phyloP scores from a whole-genome alignment of 202 grass and related monocot genomes.

The Zizania palustris region DNA sequence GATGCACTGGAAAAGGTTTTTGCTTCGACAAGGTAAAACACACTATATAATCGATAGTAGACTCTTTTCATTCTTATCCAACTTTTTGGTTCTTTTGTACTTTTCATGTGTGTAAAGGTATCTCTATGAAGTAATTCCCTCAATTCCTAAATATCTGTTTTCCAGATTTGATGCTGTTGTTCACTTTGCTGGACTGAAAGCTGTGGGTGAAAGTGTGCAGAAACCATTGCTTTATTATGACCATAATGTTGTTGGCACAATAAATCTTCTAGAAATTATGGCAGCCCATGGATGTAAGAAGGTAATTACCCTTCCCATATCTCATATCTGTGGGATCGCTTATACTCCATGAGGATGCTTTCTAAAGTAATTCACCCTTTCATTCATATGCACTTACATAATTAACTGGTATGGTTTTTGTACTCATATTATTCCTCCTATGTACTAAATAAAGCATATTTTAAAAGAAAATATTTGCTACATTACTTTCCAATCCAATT shows the following conservation, averaged over 20 bases:
- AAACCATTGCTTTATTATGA: constrained; percentile 98
- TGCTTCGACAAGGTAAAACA: constrained; percentile 69
- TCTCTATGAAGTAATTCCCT: constrained; percentile 11
- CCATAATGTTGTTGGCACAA: constrained; percentile 81
- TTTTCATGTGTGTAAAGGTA: constrained; percentile 6
- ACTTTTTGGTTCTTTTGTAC: constrained; percentile 28
- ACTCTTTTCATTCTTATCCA: constrained; percentile 31
- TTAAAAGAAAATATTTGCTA: constrained; percentile 2
- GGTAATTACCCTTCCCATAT: constrained; percentile 54
- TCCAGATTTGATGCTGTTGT: constrained; percentile 96
- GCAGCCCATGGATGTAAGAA: constrained; percentile 86
- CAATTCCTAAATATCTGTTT: constrained; percentile 12
- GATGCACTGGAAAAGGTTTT: constrained; percentile 69
- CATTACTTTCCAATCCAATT: not conserved
- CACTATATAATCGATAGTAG: constrained; percentile 25
- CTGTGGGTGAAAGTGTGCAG: constrained; percentile 91
- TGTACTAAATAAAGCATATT: not conserved
- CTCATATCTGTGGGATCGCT: constrained; percentile 19
- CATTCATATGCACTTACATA: constrained; percentile 25
- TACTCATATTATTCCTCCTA: constrained; percentile 21
- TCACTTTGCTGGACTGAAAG: constrained; percentile 95
- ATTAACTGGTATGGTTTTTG: constrained; percentile 5
- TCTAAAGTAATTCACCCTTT: not conserved
- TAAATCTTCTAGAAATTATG: constrained; percentile 96
- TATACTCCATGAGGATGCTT: constrained; percentile 16